Evolutionary conservation across 768 basidiomycete genomes (phyloP), one percentile per base, ranked within the genome.

Genomic region (Mycena polygramma): DNA sequence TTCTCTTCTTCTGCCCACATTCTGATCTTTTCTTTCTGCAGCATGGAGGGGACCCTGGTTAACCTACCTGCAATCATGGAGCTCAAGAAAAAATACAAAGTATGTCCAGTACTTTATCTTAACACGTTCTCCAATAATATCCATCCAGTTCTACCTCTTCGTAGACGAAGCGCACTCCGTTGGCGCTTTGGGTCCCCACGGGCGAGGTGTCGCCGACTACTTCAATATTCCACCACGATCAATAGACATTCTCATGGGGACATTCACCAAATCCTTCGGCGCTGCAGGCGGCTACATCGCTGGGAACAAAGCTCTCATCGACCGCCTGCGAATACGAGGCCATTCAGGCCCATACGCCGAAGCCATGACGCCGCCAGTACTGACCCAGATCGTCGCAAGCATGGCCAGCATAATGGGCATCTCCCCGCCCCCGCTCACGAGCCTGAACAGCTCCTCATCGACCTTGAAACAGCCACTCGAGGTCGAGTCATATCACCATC

Each of bases 391-490:
- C 74, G 82, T 97, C 60, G 90, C 97, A 1, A 94, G 94, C 71
- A 98, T 97, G 94, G 94, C 92, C 0, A 95, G 94, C 73, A 98
- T 99, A 82, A 98, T 98, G 96, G 97, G 97, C 37, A 81, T 95
- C 69, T 77, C 87, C 7, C 68, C 83, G 14, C 80, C 85, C 11
- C 74, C 83, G 46, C 26, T 77, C 39, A 24, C 79, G 6, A 73
- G 83, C 46, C 41, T 58, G 15, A 51, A 49, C 45, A 66, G 69
- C 15, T 77, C 81, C 22, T 73, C 80, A 41, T 77, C 80, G 39
- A 70, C 73, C 26, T 73, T 78, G n/a, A 65, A 79, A 14, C 74
- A 75, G 39, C 74, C 76, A 2, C 77, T 75, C 66, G 74, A 73
- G 14, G 87, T 86, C 5, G 83, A 84, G 37, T 74, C 79, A 30